Percentiles rank a stretch among this genome's conserved stretches.
phyloP scores from a whole-genome alignment of 371 early-diverging fungal genomes.

The Mortierella sp. region DNA sequence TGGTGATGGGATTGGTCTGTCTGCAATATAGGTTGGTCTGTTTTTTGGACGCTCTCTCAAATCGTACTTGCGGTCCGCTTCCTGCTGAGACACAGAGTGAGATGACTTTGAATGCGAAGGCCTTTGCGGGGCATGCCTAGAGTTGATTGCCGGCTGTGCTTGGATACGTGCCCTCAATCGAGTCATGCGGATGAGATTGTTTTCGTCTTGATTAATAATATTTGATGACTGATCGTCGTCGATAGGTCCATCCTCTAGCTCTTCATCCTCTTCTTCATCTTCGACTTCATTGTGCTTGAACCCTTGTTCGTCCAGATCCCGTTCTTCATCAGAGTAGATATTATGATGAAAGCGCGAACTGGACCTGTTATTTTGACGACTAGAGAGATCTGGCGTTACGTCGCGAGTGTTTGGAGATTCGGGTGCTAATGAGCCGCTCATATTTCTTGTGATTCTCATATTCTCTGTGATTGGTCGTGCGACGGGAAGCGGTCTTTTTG shows the following conservation, averaged over 20 bases:
- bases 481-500: constrained; percentile 22
- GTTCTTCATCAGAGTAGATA: constrained; percentile 36
- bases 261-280: constrained; percentile 39
- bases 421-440: constrained; percentile 31
- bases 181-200: constrained; percentile 34
- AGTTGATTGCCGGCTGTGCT: constrained; percentile 21
- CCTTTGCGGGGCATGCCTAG: constrained; percentile 18
- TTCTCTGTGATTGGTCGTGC: constrained; percentile 41
- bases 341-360: constrained; percentile 24
- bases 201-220: constrained; percentile 21
- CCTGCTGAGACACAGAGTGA: constrained; percentile 36
- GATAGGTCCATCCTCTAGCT: constrained; percentile 24
- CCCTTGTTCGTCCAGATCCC: constrained; percentile 23
- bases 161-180: constrained; percentile 39
- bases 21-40: constrained; percentile 46
- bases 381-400: constrained; percentile 30
- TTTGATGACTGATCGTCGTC: constrained; percentile 23
- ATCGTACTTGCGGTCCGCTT: constrained; percentile 48
- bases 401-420: constrained; percentile 50
- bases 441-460: constrained; percentile 55
- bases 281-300: constrained; percentile 7
- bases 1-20: constrained; percentile 45
- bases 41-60: constrained; percentile 54
- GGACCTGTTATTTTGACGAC: constrained; percentile 9
- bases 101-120: constrained; percentile 26